Evolutionary conservation across 371 early-diverging fungal genomes (phyloP).

Genomic region (Rhizopus stolonifer): DNA sequence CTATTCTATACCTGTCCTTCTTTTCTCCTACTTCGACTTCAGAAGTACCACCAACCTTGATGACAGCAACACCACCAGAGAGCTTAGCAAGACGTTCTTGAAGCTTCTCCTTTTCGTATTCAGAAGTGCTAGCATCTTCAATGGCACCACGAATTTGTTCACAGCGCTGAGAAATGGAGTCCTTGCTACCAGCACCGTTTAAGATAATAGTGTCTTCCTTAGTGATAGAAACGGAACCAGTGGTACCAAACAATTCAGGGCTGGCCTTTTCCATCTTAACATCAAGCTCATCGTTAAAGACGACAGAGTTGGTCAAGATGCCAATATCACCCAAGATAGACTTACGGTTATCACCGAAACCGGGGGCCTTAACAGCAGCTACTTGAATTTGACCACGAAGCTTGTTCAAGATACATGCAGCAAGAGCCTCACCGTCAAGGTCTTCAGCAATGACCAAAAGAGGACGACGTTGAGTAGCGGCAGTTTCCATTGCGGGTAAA

Average conservation of each 20-base stretch:
- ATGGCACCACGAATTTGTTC: conserved; percentile 95
- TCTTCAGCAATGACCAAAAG: conserved; percentile 97
- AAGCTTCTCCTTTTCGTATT: conserved; percentile 97
- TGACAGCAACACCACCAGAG: conserved; percentile 97
- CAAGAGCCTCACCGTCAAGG: conserved; percentile 97
- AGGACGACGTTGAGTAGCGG: conserved; percentile 93
- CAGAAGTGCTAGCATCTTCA: conserved; percentile 74
- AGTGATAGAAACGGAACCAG: conserved; percentile 87
- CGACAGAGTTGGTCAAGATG: conserved; percentile 90
- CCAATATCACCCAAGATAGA: conserved; percentile 96
- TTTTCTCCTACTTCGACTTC: conserved; percentile 99
- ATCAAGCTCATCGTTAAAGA: conserved; percentile 95
- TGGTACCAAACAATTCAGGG: conserved; percentile 86
- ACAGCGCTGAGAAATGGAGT: conserved; percentile 84
- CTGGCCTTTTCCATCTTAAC: conserved; percentile 93
- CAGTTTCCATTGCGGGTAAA: conserved; percentile 91
- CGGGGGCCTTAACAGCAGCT: conserved; percentile 97
- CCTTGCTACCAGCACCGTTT: conserved; percentile 91
- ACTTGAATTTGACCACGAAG: conserved; percentile 97
- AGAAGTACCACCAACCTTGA: conserved; percentile 95
- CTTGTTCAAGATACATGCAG: conserved; percentile 98
- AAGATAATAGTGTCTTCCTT: conserved; percentile 98
- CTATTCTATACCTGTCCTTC: conserved; percentile 83
- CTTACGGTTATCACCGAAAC: conserved; percentile 99
- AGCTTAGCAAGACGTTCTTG: conserved; percentile 98